Evolutionary conservation across 768 basidiomycete species (phyloP), one percentile per base, ranked within the genome.

Genomic region (Boletus bicolor): DNA sequence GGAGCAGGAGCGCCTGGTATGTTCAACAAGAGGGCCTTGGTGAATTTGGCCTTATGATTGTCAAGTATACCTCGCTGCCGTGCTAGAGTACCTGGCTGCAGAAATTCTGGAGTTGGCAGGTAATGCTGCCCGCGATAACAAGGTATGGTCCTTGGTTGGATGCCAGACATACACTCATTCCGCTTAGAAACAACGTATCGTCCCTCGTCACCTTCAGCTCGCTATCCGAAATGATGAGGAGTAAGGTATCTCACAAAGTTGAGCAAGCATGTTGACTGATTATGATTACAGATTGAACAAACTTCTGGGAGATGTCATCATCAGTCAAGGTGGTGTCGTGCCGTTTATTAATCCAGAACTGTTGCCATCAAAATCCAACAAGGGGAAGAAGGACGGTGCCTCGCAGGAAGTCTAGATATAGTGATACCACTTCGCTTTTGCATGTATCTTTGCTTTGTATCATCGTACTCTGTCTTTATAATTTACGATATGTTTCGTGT

Each of bases 41-140:
- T 26, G 26, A 24, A 32, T 26, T 15, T 4, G 4, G 8, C 17
- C 52, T 58, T 6, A 68, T 35, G 7, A 17, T 7, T 30, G 1
- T 15, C 19, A 54, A 86, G 91, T 91, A 48, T 92, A 91, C 73
- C 82, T 91, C 55, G 85, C 90, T 55, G 89, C 89, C 49, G 91
- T 93, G 52, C 80, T 93, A 28, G 92, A 93, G 72, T 93, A 94
- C 71, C 81, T 94, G 37, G 82, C 85, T 7, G 92, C 91, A 30
- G 92, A 94, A 72, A 85, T 94, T 65, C 81, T 93, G 50, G 91
- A 93, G 72, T 77, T 93, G 44, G 89, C 91, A 51, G 91, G 91
- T 5, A 85, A 84, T 64, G 82, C 84, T 36, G 88, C 89, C 47
- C 82, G 85, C 57, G 87, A 91, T 68, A 85, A 89, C 77, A 87